Evolutionary conservation across 768 basidiomycete species (phyloP).

Genomic region (Boletus rubropictus): DNA sequence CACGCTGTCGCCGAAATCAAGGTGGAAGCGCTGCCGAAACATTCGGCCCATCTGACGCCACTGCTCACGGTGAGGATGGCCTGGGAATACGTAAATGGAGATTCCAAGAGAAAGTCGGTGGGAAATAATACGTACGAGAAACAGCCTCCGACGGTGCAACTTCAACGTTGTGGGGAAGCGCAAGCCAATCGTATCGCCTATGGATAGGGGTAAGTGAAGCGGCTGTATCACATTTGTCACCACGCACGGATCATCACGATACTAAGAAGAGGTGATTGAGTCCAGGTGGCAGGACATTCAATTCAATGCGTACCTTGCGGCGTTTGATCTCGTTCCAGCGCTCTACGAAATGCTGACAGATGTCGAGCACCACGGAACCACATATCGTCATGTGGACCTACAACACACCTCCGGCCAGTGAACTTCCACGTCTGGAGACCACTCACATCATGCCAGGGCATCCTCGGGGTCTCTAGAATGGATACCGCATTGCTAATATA

Average conservation of each 20-base stretch:
- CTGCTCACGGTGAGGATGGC: conserved; percentile 61
- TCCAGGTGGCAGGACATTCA: background rate
- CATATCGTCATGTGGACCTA: conserved; percentile 80
- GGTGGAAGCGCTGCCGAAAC: conserved; percentile 65
- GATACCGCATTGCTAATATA: conserved; percentile 68
- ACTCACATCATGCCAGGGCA: conserved; percentile 96
- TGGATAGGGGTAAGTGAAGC: conserved; percentile 5
- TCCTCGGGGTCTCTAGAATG: conserved; percentile 61
- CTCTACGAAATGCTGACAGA: conserved; percentile 90
- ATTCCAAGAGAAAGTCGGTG: background rate
- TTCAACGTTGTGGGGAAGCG: conserved; percentile 68
- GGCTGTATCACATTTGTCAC: background rate
- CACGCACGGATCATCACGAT: conserved; percentile 42
- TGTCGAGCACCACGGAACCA: conserved; percentile 81
- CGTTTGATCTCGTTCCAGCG: conserved; percentile 89
- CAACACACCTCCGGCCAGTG: background rate
- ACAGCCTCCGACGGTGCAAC: conserved; percentile 63
- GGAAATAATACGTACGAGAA: conserved; percentile 37
- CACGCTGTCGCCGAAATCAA: conserved; percentile 37
- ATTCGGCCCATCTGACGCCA: conserved; percentile 53
- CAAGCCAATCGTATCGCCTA: conserved; percentile 62
- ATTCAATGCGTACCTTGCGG: conserved; percentile 49
- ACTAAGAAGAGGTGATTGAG: conserved; percentile 19
- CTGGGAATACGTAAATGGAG: conserved; percentile 19
- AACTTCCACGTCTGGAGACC: background rate